Conservation (phyloP, 2,329 filamentous ascomycete species). For the Coniochaeta prunicola region DNA sequence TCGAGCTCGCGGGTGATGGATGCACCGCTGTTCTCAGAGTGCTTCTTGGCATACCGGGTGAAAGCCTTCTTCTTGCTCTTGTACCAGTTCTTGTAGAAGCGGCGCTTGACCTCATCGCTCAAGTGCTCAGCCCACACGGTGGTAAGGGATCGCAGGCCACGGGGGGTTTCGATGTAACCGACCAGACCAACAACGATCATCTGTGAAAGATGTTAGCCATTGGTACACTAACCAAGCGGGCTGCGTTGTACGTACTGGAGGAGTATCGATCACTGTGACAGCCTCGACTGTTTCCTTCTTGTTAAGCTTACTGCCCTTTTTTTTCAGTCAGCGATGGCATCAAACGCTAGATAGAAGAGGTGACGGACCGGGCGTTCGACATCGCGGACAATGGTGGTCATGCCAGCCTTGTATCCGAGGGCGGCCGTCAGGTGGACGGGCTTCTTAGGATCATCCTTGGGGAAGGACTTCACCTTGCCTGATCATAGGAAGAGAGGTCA, state of each 20-base stretch:
- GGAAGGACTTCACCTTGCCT: conserved; percentile 96
- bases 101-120: conserved; percentile 96
- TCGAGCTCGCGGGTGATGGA: conserved; percentile 96
- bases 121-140: conserved; percentile 99
- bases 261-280: conserved; percentile 82
- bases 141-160: conserved; percentile 97
- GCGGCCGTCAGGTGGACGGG: conserved; percentile 95
- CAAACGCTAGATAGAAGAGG: no score
- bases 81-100: conserved; percentile 99
- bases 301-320: no score
- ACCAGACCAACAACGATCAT: conserved; percentile 99
- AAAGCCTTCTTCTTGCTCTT: conserved; percentile 99
- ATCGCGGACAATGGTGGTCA: conserved; percentile 99
- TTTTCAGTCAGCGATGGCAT: no score
- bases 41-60: conserved; percentile 99
- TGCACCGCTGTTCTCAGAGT: conserved; percentile 85
- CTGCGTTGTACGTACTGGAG: conserved; percentile 88
- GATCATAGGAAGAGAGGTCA: no score
- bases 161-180: conserved; percentile 99
- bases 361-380: conserved; percentile 97
- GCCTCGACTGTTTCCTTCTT: conserved; percentile 71
- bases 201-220: conserved; percentile 68
- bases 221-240: conserved; percentile 68
- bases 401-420: conserved; percentile 99
- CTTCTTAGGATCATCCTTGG: conserved; percentile 99